These are phyloP conservation scores for Phytophthora nicotianae DNA, from an alignment of 352 stramenopile species.

Conservation along the genomic window DNA sequence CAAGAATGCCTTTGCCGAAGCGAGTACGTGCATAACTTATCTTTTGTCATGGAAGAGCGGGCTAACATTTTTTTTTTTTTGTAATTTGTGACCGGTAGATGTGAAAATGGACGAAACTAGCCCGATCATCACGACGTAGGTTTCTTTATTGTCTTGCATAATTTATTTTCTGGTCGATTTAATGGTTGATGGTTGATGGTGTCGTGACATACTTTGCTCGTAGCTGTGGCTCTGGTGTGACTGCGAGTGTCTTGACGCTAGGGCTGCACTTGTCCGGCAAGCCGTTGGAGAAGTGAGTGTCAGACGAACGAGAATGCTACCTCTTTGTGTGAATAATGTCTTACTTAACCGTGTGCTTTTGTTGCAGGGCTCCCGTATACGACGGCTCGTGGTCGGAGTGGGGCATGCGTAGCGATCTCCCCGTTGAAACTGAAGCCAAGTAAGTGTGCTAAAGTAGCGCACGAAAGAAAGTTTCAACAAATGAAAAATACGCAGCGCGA, in stretches of 20 bases:
- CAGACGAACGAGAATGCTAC: not conserved
- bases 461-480: too few species aligned
- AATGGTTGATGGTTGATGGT: not conserved
- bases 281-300: slow-evolving; percentile 66
- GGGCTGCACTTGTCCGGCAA: slow-evolving; percentile 69
- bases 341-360: slow-evolving; percentile 2
- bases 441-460: slow-evolving; percentile 5
- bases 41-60: not conserved
- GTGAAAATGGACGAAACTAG: slow-evolving; percentile 47
- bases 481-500: too few species aligned
- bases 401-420: slow-evolving; percentile 66
- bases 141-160: not conserved
- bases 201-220: slow-evolving; percentile 13
- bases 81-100: slow-evolving; percentile 48
- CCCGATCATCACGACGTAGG: slow-evolving; percentile 74
- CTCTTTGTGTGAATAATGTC: not conserved
- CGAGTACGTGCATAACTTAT: slow-evolving; percentile 38
- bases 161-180: not conserved
- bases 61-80: not conserved
- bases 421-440: slow-evolving; percentile 40
- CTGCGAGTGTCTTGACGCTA: slow-evolving; percentile 67
- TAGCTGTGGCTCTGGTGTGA: slow-evolving; percentile 81
- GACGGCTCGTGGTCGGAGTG: slow-evolving; percentile 92
- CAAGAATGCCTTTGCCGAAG: slow-evolving; percentile 76
- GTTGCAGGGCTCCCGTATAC: slow-evolving; percentile 75